phyloP scores from a whole-genome alignment of 208 protist genomes.

The Phytomonas sp. region DNA sequence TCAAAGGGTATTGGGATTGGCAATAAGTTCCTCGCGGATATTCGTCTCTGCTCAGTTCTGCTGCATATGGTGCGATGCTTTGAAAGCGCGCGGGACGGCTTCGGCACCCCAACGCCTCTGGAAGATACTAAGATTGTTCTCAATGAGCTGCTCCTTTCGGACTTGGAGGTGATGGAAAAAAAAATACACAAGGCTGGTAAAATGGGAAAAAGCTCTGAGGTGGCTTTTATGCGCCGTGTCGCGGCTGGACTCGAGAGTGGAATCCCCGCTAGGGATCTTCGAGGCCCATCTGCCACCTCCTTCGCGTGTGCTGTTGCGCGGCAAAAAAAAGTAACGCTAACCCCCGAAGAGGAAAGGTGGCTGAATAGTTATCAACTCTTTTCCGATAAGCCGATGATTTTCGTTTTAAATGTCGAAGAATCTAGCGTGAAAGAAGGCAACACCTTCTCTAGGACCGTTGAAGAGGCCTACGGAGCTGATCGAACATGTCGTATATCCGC shows the following conservation, averaged over 20 bases:
- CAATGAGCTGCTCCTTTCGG: constrained; percentile 73
- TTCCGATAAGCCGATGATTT: constrained; percentile 76
- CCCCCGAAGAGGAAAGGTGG: constrained; percentile 23
- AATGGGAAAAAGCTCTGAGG: constrained; percentile 24
- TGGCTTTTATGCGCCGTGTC: constrained; percentile 13
- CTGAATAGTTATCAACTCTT: constrained; percentile 60
- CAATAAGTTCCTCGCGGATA: constrained; percentile 84
- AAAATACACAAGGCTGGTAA: constrained; percentile 38
- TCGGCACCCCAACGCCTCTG: constrained; percentile 63
- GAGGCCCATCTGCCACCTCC: background rate
- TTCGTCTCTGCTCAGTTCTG: constrained; percentile 69
- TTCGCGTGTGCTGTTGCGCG: background rate
- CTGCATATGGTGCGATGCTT: constrained; percentile 89
- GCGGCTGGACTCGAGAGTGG: constrained; percentile 37
- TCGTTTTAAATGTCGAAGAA: constrained; percentile 84
- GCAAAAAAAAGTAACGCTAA: constrained; percentile 7
- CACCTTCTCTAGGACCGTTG: constrained; percentile 34
- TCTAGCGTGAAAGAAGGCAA: constrained; percentile 42
- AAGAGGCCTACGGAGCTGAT: constrained; percentile 43
- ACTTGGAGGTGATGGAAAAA: constrained; percentile 67
- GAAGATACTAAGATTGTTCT: constrained; percentile 70
- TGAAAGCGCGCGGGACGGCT: constrained; percentile 72
- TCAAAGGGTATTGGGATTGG: constrained; percentile 79
- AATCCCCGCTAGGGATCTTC: constrained; percentile 13
- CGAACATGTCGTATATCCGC: constrained; percentile 61